Evolutionary conservation across 106 monocot species (phyloP).

Genomic region (Alisma plantagoaquatica): DNA sequence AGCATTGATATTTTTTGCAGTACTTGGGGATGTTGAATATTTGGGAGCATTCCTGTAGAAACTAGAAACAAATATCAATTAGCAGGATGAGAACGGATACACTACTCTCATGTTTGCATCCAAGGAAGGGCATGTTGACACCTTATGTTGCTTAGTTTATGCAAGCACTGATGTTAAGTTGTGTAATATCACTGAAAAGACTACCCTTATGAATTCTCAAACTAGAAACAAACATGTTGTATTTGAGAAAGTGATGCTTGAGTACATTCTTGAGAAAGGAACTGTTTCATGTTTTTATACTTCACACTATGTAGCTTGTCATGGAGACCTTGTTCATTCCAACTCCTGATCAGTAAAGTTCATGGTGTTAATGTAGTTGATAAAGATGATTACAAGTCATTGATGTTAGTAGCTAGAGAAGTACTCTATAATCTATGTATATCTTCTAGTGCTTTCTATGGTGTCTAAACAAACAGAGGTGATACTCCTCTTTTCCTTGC

Average conservation of each 20-base stretch:
- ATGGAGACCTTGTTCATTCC: slow-evolving; percentile 21
- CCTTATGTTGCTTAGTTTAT: slow-evolving; percentile 51
- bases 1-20: slow-evolving; percentile 30
- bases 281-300: slow-evolving; percentile 37
- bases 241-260: slow-evolving; percentile 80
- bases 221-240: slow-evolving; percentile 39
- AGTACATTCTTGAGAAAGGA: slow-evolving; percentile 53
- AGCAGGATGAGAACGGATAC: slow-evolving; percentile 45
- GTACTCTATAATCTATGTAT: slow-evolving; percentile 58
- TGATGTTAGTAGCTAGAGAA: slow-evolving; percentile 85
- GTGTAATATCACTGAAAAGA: slow-evolving; percentile 33
- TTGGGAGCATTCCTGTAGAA: slow-evolving; percentile 26
- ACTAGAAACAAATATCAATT: slow-evolving; percentile 29
- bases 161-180: slow-evolving; percentile 50
- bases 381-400: slow-evolving; percentile 25
- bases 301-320: slow-evolving; percentile 25
- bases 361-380: slow-evolving; percentile 21
- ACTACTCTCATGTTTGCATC: slow-evolving; percentile 52
- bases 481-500: slow-evolving; percentile 68
- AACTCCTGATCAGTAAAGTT: slow-evolving; percentile 12
- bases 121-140: slow-evolving; percentile 50
- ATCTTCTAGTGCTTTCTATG: slow-evolving; percentile 44
- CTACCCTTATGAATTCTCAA: slow-evolving; percentile 27
- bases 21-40: slow-evolving; percentile 33
- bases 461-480: slow-evolving; percentile 32